Evolutionary conservation across 495 filamentous ascomycete species (phyloP).

Genomic region (Podospora comata): DNA sequence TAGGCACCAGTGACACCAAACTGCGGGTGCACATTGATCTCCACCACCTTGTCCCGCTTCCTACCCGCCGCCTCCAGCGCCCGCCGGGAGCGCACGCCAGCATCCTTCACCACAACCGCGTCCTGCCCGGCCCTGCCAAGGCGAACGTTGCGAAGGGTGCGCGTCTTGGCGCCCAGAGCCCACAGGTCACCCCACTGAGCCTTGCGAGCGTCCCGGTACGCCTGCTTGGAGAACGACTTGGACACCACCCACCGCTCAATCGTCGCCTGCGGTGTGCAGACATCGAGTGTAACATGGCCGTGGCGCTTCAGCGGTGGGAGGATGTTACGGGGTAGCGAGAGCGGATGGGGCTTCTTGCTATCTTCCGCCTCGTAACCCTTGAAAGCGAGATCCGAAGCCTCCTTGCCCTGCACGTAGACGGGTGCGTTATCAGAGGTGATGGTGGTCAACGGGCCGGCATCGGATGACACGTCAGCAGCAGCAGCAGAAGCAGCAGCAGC

Average conservation of each 20-base stretch:
- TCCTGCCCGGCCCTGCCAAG: constrained; percentile 48
- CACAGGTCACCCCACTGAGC: constrained; percentile 89
- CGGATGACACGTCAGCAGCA: constrained; percentile 5
- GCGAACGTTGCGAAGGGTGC: constrained; percentile 57
- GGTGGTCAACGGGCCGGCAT: constrained; percentile 11
- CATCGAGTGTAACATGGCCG: constrained; percentile 82
- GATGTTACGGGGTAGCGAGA: constrained; percentile 74
- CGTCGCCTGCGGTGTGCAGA: constrained; percentile 80
- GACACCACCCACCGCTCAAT: constrained; percentile 96
- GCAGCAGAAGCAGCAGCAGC: neutral
- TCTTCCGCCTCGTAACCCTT: constrained; percentile 39
- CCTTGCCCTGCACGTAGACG: constrained; percentile 24
- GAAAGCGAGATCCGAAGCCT: constrained; percentile 37
- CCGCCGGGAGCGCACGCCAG: constrained; percentile 41
- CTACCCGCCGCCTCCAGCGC: constrained; percentile 26
- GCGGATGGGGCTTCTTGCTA: constrained; percentile 46
- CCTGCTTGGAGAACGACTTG: constrained; percentile 70
- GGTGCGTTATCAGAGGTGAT: neutral
- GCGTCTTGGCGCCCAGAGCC: constrained; percentile 91
- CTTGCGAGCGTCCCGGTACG: constrained; percentile 90
- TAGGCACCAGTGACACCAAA: constrained; percentile 33
- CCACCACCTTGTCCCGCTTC: constrained; percentile 33
- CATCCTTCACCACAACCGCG: constrained; percentile 28
- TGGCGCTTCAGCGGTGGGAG: constrained; percentile 79
- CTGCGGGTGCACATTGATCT: constrained; percentile 32